Conservation (phyloP, 2,329 filamentous ascomycete genomes). For the Scleromitrula shiraiana region DNA sequence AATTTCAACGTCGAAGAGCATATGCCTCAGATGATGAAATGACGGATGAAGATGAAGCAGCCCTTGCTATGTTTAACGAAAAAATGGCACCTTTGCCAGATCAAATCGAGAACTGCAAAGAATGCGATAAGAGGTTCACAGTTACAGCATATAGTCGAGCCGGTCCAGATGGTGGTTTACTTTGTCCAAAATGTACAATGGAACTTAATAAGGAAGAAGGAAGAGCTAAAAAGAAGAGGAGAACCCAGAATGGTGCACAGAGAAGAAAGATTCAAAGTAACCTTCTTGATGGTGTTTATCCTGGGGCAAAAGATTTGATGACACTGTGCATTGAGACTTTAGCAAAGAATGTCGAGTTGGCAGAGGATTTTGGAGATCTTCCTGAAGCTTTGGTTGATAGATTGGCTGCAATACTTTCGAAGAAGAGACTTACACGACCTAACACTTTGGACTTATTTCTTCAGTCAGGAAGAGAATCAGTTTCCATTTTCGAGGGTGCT, state of each 20-base stretch:
- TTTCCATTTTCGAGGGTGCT: constrained; percentile 51
- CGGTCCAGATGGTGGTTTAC: constrained; percentile 74
- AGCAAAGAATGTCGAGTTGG: constrained; percentile 53
- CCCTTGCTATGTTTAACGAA: constrained; percentile 40
- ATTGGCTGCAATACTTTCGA: constrained; percentile 52
- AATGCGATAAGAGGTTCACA: constrained; percentile 81
- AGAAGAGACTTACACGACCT: constrained; percentile 47
- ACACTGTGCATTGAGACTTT: constrained; percentile 55
- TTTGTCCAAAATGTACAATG: constrained; percentile 76
- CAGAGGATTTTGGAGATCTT: constrained; percentile 54
- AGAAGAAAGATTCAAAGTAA: constrained; percentile 76
- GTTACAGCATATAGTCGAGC: constrained; percentile 83
- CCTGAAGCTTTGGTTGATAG: constrained; percentile 48
- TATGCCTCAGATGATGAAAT: constrained; percentile 37
- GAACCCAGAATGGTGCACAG: constrained; percentile 44
- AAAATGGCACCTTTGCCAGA: constrained; percentile 41
- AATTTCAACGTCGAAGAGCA: constrained; percentile 41
- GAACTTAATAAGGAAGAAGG: constrained; percentile 61
- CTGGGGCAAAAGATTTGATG: constrained; percentile 60
- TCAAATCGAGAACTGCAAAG: constrained; percentile 81
- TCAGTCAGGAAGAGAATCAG: constrained; percentile 40
- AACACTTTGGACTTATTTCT: constrained; percentile 50
- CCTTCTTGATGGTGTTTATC: constrained; percentile 66
- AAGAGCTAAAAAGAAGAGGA: constrained; percentile 45
- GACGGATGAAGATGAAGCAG: constrained; percentile 42